Evolutionary conservation across 1,284 basidiomycete genomes (phyloP), one percentile per base, ranked within the genome.

Genomic region (Tremellales sp.): DNA sequence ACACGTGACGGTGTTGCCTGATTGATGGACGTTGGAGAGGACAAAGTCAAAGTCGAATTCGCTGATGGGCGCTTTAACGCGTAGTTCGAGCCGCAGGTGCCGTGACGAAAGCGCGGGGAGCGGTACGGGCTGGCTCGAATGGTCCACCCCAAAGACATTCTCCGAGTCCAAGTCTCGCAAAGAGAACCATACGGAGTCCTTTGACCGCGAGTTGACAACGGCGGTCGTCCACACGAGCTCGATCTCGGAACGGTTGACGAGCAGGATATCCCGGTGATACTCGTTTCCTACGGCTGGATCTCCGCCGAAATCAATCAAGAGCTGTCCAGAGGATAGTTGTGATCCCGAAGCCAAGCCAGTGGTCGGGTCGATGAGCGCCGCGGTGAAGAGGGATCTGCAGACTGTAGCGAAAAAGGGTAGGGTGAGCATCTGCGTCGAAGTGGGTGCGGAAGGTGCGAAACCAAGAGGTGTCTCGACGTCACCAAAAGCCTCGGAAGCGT

Each of bases 141-240:
- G 56, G 42, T 72, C 70, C 12, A 69, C 60, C 8, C 70, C 70
- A 60, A 72, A 72, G 31, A 72, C 70, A 41, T 72, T 72, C 44
- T 72, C 70, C 3, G 70, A 72, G 44, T 72, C 70, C 22, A 72
- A 58, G 48, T 72, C 70, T 3, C 70, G 68, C 2, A 72, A 55
- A 12, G 65, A 65, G 56, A 72, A 68, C 70, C 70, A 72, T 3
- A 68, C 65, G 3, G 57, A 54, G 35, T 70, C 67, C 46, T 70
- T 70, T 55, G 58, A 57, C 6, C 60, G 58, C 2, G 63, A 57
- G 33, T 60, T 65, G 44, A 69, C 62, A 6, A 72, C 64, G 2
- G 60, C 50, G 0, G 67, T 69, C 3, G 51, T 64, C 70, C 70
- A 72, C 24, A 70, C 64, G 13, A 70, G 54, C 43, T 72, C 70